Evolutionary conservation across 495 filamentous ascomycete species (phyloP), one percentile per base, ranked within the genome.

Genomic region (Chaetomidium leptoderma): DNA sequence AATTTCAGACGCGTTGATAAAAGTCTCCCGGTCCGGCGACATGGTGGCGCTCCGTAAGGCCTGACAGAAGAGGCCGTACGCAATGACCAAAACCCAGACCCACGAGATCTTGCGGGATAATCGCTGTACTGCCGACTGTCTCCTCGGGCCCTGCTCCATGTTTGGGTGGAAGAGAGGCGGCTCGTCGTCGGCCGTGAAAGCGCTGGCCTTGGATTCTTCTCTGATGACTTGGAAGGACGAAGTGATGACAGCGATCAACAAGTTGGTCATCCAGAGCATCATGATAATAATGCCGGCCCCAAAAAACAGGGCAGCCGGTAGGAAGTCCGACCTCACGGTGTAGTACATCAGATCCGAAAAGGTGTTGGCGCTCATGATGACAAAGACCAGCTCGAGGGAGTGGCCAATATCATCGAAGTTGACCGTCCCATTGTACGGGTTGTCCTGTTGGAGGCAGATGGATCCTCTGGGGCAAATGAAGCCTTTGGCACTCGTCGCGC

Each of bases 161-260:
- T 75, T 71, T 6, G 68, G 59, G 2, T 70, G 59, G 57, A 71
- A 52, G 29, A 71, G 58, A 14, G 66, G 62, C 50, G 51, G 42
- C 33, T 88, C 78, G 27, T 90, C 81, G 53, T 91, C 83, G 17
- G 82, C 83, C 19, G 92, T 89, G 70, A 99, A 99, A 9, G 93
- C 92, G 72, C 91, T 96, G 43, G 85, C 84, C 70, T 88, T 89
- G 73, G 91, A 95, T 70, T 99, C 93, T 72, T 99, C 93, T 59
- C 93, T 83, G 62, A 97, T 99, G 60, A 99, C 89, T 70, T 99
- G 95, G 67, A 99, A 97, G 8, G 93, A 96, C 23, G 92, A 93
- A 0, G 93, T 99, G 65, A 99, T 99, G 55, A 99, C 95, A 11
- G 93, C 93, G 67, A 99, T 93, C 26, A 99, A 78, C 74, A 99